Evolutionary conservation across 2,329 filamentous ascomycete species (phyloP).

Genomic region (Grosmannia huntii): DNA sequence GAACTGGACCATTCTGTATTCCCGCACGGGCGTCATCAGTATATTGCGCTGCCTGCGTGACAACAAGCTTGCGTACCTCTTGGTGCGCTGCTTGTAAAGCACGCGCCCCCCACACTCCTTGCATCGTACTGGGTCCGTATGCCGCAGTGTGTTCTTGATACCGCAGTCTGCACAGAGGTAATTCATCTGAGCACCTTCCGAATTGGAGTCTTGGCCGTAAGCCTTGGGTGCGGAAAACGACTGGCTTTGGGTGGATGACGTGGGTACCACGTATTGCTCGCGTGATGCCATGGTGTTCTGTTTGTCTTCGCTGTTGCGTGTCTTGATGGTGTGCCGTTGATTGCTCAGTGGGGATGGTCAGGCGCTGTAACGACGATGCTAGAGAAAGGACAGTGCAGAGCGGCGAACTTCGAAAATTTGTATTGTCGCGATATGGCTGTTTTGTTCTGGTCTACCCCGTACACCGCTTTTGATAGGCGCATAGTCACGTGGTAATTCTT

Average conservation of each 20-base stretch:
- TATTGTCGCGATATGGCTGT: no score
- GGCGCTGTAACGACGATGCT: no score
- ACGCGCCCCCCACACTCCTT: conserved; percentile 91
- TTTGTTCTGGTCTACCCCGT: no score
- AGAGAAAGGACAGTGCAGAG: no score
- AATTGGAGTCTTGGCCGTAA: conserved; percentile 22
- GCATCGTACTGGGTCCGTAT: conserved; percentile 72
- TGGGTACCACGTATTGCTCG: conserved; percentile 67
- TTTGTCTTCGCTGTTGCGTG: neutral
- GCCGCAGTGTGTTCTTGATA: conserved; percentile 59
- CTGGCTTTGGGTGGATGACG: conserved; percentile 29
- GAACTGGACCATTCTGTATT: conserved; percentile 85
- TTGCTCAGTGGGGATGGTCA: no score
- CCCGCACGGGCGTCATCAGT: neutral
- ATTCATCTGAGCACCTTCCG: conserved; percentile 40
- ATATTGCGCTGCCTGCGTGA: neutral
- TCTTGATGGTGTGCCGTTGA: neutral
- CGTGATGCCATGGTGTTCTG: conserved; percentile 36
- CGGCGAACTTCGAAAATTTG: no score
- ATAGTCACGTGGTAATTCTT: no score
- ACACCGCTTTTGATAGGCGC: no score
- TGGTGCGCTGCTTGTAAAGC: conserved; percentile 94
- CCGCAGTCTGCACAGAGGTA: conserved; percentile 81
- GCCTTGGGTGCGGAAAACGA: conserved; percentile 18
- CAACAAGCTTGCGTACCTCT: conserved; percentile 49